Evolutionary conservation across 1,284 basidiomycete genomes (phyloP).

Genomic region (Ceratobasidium theobromae): DNA sequence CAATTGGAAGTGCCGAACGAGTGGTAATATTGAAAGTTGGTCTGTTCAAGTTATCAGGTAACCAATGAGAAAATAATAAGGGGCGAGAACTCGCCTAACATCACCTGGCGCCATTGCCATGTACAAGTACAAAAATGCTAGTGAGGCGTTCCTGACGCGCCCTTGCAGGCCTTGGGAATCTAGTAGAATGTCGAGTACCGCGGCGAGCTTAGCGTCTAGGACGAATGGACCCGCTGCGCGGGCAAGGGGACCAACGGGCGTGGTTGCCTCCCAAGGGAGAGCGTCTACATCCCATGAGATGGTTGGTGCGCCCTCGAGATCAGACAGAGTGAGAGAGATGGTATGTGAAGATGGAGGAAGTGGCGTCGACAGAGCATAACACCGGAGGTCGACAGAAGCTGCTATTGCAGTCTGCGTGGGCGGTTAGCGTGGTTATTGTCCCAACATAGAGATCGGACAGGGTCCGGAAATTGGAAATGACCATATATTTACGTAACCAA

Average conservation of each 20-base stretch:
- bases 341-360: constrained; percentile 45
- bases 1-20: constrained; percentile 94
- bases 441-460: constrained; percentile 12
- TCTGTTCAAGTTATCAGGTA: constrained; percentile 43
- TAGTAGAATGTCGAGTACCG: constrained; percentile 58
- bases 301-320: constrained; percentile 75
- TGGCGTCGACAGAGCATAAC: constrained; percentile 83
- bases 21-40: constrained; percentile 77
- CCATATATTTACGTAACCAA: background rate
- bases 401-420: constrained; percentile 82
- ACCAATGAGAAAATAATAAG: background rate
- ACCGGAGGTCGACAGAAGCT: constrained; percentile 91
- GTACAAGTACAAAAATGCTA: constrained; percentile 94
- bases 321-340: constrained; percentile 83
- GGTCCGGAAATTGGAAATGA: background rate
- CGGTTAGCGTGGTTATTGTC: background rate
- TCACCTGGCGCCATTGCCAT: constrained; percentile 66
- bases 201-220: constrained; percentile 70
- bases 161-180: constrained; percentile 36
- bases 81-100: constrained; percentile 35
- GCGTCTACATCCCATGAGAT: constrained; percentile 76
- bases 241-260: constrained; percentile 48
- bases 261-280: constrained; percentile 85
- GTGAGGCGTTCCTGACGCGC: constrained; percentile 50
- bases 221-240: constrained; percentile 58